Percentiles rank a stretch among this genome's conserved stretches.
Evolutionary conservation across 2,329 filamentous ascomycete species (phyloP).

Genomic region (Pseudogymnoascus sp.): DNA sequence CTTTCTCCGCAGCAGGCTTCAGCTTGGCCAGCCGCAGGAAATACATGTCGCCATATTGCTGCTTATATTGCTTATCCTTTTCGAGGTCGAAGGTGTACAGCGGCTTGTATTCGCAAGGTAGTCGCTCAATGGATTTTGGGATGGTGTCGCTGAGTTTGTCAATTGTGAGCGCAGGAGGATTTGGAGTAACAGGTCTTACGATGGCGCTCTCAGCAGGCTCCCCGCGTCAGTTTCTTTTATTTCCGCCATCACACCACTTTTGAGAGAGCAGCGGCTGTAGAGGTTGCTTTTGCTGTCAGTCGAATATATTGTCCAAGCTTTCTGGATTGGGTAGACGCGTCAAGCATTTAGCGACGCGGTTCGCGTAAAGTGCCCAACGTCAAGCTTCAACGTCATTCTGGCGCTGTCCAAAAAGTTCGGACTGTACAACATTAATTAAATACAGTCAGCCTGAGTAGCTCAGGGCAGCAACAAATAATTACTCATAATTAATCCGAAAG

Average conservation of each 20-base stretch:
- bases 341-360: constrained; percentile 5
- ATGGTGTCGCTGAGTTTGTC: constrained; percentile 31
- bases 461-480: background rate
- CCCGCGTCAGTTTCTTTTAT: constrained; percentile 21
- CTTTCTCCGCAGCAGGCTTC: constrained; percentile 72
- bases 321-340: constrained; percentile 9
- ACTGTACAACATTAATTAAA: background rate
- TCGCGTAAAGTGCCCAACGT: constrained; percentile 7
- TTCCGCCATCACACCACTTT: constrained; percentile 20
- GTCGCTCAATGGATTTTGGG: constrained; percentile 44
- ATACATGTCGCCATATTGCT: constrained; percentile 98
- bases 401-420: background rate
- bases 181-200: constrained; percentile 35
- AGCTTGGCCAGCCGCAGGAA: constrained; percentile 84
- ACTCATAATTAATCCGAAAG: background rate
- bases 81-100: constrained; percentile 69
- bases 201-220: constrained; percentile 43
- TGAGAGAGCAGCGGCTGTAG: background rate
- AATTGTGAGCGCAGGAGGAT: background rate
- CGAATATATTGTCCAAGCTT: background rate
- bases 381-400: background rate
- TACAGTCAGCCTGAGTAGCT: background rate
- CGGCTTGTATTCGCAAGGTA: constrained; percentile 61
- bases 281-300: background rate
- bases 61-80: constrained; percentile 70